These are phyloP conservation scores for Pseudoscleropodium purum DNA, from an alignment of 225 moss, liverwort and hornwort genomes.

Conservation along the genomic window DNA sequence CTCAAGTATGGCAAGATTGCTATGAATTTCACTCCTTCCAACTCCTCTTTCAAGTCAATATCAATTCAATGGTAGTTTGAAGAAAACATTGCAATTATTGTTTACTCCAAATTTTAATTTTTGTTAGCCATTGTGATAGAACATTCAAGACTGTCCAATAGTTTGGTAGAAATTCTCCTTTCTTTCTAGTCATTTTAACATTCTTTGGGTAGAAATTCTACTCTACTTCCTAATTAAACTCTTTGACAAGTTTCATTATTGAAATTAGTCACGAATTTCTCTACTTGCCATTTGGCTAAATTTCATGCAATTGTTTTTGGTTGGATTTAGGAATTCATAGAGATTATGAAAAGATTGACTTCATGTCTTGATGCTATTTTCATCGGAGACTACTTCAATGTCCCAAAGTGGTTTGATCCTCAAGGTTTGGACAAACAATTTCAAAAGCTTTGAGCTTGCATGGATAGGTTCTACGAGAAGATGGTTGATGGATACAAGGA, in stretches of 20 bases:
- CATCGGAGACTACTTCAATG: background rate
- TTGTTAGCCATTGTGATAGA: background rate
- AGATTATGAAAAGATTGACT: background rate
- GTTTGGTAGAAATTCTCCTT: background rate
- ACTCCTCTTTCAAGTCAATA: accelerated
- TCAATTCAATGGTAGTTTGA: accelerated
- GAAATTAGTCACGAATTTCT: background rate
- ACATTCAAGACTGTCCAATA: background rate
- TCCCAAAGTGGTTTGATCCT: background rate
- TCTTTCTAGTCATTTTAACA: background rate
- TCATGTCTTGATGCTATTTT: background rate
- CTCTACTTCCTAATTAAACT: background rate
- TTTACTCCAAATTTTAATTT: background rate
- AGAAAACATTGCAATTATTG: no score
- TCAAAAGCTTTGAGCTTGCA: background rate
- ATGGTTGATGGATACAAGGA: background rate
- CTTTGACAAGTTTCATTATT: background rate
- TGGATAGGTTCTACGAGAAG: background rate
- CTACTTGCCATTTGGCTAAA: background rate
- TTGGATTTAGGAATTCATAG: background rate
- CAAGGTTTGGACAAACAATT: background rate
- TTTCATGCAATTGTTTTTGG: background rate
- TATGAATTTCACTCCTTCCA: accelerated
- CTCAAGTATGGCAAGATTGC: background rate
- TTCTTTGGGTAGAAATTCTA: background rate